Evolutionary conservation across 2,329 filamentous ascomycete species (phyloP).

Genomic region (Clonostachys byssicola): DNA sequence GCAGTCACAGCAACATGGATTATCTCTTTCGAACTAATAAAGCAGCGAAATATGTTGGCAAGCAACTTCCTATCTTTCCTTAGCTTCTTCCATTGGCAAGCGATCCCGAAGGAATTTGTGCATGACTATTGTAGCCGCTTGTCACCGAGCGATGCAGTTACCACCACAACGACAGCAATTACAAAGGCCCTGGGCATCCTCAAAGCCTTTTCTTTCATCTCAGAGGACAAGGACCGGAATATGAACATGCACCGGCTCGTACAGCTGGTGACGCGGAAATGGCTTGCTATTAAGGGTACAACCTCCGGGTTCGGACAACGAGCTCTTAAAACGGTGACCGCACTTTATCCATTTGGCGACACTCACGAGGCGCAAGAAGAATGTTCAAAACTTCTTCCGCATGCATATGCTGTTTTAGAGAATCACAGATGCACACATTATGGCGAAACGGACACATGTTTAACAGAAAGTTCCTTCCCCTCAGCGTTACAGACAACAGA

Average conservation of each 20-base stretch:
- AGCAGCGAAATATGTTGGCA: conserved; percentile 9
- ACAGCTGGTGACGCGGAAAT: conserved; percentile 21
- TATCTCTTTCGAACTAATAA: conserved; percentile 1
- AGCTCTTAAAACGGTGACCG: conserved; percentile 12
- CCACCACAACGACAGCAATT: too few species aligned
- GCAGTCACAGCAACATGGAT: conserved; percentile 1
- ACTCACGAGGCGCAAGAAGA: too few species aligned
- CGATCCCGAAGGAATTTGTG: conserved; percentile 16
- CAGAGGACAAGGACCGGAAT: conserved; percentile 4
- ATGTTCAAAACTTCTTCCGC: too few species aligned
- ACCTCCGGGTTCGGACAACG: conserved; percentile 6
- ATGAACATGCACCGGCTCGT: conserved; percentile 26
- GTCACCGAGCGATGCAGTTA: too few species aligned
- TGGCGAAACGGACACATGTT: too few species aligned
- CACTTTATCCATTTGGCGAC: conserved; percentile 9
- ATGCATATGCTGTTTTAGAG: too few species aligned
- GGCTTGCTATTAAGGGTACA: conserved; percentile 10
- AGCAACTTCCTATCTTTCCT: conserved; percentile 23
- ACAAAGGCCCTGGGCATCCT: conserved; percentile 13
- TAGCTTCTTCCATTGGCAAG: conserved; percentile 20
- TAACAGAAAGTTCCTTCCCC: too few species aligned
- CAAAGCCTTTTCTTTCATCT: conserved; percentile 21
- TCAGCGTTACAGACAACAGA: too few species aligned
- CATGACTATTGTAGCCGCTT: too few species aligned
- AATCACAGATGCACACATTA: too few species aligned